phyloP scores from a whole-genome alignment of 1,284 basidiomycete species.

The Sphaerobolus stellatus region DNA sequence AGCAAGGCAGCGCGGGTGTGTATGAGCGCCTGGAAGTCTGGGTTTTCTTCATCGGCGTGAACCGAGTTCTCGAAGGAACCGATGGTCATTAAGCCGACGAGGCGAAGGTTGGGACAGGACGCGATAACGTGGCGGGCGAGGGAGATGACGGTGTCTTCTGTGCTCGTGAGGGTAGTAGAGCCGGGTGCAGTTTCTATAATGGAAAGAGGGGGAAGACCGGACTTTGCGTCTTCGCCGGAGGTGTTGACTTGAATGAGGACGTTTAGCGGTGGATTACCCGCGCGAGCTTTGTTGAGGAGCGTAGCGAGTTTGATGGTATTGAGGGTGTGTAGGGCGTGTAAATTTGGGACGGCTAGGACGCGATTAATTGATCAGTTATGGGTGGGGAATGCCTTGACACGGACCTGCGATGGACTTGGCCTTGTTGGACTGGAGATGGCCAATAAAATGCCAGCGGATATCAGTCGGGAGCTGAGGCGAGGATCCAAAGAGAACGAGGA shows the following conservation, averaged over 20 bases:
- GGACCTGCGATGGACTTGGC: constrained; percentile 85
- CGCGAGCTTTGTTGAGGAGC: constrained; percentile 77
- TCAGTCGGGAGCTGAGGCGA: constrained; percentile 75
- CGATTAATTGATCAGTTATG: constrained; percentile 6
- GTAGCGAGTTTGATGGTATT: constrained; percentile 83
- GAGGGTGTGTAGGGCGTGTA: constrained; percentile 90
- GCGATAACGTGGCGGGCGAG: constrained; percentile 74
- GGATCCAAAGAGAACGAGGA: no score
- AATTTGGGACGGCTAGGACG: constrained; percentile 77
- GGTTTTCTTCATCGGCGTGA: constrained; percentile 61
- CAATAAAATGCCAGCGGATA: constrained; percentile 97
- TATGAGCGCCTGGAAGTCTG: constrained; percentile 78
- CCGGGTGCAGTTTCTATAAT: constrained; percentile 24
- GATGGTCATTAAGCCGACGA: constrained; percentile 96
- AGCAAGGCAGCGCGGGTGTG: constrained; percentile 61
- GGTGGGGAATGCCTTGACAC: constrained; percentile 23
- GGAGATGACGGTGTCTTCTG: constrained; percentile 43
- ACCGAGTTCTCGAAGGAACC: constrained; percentile 78
- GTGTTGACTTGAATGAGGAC: constrained; percentile 95
- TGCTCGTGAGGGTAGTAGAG: constrained; percentile 24
- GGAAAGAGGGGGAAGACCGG: constrained; percentile 70
- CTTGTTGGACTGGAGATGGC: constrained; percentile 94
- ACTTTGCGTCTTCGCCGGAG: constrained; percentile 87
- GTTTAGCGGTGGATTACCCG: constrained; percentile 55
- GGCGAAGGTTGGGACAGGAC: constrained; percentile 69